phyloP scores from a whole-genome alignment of 768 basidiomycete species.

The Tulasnella sp. region DNA sequence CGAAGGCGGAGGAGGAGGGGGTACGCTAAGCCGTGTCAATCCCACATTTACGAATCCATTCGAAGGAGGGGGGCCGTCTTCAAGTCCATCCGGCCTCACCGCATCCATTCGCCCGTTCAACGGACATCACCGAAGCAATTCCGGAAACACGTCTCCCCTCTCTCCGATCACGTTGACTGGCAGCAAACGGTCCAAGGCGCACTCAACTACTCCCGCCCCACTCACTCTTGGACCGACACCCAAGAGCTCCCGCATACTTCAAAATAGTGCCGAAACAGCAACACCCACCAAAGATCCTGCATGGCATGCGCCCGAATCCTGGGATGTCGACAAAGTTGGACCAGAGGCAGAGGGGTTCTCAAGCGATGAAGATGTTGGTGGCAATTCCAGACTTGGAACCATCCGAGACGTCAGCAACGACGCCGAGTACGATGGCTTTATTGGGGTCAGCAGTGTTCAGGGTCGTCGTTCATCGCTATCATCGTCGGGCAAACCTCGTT shows the following conservation, averaged over 20 bases:
- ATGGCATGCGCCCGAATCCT: constrained; percentile 72
- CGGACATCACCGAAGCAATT: neutral
- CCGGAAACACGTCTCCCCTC: neutral
- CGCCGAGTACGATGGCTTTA: neutral
- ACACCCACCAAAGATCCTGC: constrained; percentile 27
- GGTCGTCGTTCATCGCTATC: neutral
- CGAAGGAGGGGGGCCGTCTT: neutral
- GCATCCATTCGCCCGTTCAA: neutral
- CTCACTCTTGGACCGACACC: neutral
- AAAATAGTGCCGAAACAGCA: neutral
- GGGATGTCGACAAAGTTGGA: constrained; percentile 50
- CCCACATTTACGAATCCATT: constrained; percentile 12
- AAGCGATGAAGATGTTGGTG: constrained; percentile 13
- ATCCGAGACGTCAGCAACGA: neutral
- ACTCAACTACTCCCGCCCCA: neutral
- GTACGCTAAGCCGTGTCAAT: constrained; percentile 1
- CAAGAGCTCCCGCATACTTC: neutral
- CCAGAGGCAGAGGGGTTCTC: constrained; percentile 1
- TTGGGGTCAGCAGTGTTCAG: neutral
- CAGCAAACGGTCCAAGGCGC: neutral
- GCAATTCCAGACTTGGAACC: neutral
- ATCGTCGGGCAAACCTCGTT: neutral
- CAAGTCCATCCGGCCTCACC: neutral
- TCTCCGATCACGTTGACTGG: neutral
- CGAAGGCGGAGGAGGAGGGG: constrained; percentile 8